Percentiles rank a stretch among this genome's conserved stretches.
Conservation (phyloP, 2,329 filamentous ascomycete species). For the Ceratocystis albifundus region DNA sequence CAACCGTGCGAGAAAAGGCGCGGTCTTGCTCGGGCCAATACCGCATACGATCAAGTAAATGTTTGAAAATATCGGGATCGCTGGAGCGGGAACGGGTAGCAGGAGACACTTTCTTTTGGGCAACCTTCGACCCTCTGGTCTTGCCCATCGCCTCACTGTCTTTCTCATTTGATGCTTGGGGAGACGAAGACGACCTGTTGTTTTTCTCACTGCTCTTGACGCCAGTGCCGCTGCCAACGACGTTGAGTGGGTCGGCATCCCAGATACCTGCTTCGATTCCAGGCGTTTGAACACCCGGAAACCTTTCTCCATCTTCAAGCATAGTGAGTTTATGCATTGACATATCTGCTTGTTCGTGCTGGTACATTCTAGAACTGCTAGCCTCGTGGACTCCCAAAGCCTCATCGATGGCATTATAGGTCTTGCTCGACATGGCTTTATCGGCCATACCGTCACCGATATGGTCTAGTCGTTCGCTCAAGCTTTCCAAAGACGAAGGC, state of each 20-base stretch:
- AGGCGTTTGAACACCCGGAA: constrained; percentile 2
- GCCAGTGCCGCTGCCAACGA: constrained; percentile 11
- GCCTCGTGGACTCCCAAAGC: not conserved
- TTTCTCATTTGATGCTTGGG: not conserved
- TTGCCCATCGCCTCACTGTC: not conserved
- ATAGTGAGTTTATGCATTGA: not conserved
- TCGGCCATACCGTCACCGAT: constrained; percentile 15
- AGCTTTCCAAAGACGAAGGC: not conserved
- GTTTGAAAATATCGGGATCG: constrained; percentile 14
- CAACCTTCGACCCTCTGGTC: not conserved
- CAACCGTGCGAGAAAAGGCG: constrained; percentile 20
- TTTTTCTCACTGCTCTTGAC: not conserved
- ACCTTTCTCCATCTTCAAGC: not conserved
- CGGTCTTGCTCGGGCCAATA: constrained; percentile 20
- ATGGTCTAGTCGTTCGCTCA: constrained; percentile 12
- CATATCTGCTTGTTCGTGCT: not conserved
- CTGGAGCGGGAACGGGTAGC: not conserved
- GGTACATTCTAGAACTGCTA: not conserved
- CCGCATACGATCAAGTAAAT: constrained; percentile 10
- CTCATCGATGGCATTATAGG: constrained; percentile 8
- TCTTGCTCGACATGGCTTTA: constrained; percentile 1
- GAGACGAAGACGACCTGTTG: not conserved
- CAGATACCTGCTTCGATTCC: constrained; percentile 18
- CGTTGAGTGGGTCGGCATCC: constrained; percentile 18
- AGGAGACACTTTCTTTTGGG: not conserved